Evolutionary conservation across 2,329 filamentous ascomycete species (phyloP).

Genomic region (Penicillium sp.): DNA sequence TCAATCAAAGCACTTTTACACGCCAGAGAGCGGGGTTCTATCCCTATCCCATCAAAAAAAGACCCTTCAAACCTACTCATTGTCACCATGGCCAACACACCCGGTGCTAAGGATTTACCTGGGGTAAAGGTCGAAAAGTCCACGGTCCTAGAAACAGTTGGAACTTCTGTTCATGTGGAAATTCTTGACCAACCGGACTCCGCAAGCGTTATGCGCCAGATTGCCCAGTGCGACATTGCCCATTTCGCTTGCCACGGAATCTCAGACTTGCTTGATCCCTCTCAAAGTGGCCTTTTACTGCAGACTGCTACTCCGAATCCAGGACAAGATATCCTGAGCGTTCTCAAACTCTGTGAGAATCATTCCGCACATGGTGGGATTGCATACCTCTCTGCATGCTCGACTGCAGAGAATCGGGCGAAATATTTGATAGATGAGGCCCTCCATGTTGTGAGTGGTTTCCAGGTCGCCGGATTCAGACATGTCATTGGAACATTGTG

Average conservation of each 20-base stretch:
- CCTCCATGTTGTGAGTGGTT: not conserved
- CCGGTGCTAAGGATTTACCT: not conserved
- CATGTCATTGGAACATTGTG: not conserved
- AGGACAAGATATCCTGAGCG: slow-evolving; percentile 21
- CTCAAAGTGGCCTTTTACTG: slow-evolving; percentile 32
- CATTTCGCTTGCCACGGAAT: slow-evolving; percentile 49
- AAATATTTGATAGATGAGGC: not conserved
- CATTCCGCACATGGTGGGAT: slow-evolving; percentile 12
- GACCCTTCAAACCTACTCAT: not conserved
- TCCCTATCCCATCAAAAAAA: too few species aligned
- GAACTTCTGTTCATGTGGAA: too few species aligned
- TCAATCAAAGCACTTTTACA: slow-evolving; percentile 1
- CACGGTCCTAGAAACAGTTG: too few species aligned
- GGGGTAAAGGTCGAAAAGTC: too few species aligned
- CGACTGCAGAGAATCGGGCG: slow-evolving; percentile 30
- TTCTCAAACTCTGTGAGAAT: not conserved
- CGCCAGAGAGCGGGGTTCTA: too few species aligned
- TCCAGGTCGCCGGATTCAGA: slow-evolving; percentile 5
- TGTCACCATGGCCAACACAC: slow-evolving; percentile 3
- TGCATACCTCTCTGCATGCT: slow-evolving; percentile 47
- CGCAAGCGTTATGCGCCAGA: too few species aligned
- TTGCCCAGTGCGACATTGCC: slow-evolving; percentile 40
- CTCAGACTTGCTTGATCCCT: slow-evolving; percentile 32
- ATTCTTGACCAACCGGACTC: too few species aligned
- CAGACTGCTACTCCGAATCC: slow-evolving; percentile 12